phyloP scores from a whole-genome alignment of 495 filamentous ascomycete genomes.

The Podospora fimiseda region DNA sequence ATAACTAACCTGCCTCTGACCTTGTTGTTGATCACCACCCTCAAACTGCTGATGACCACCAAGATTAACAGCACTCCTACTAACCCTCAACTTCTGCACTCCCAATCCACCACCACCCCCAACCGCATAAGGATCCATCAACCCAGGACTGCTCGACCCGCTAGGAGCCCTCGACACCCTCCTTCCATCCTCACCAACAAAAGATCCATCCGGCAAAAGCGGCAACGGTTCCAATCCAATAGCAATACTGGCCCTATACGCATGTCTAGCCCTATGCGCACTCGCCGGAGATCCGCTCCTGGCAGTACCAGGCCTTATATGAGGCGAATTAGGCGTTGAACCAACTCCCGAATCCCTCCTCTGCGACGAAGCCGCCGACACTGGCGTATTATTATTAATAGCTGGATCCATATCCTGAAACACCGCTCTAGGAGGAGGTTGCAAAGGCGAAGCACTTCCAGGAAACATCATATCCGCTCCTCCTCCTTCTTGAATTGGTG shows the following conservation, averaged over 20 bases:
- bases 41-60: neutral
- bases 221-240: constrained; percentile 41
- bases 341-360: neutral
- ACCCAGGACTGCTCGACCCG: constrained; percentile 8
- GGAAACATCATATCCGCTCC: neutral
- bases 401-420: constrained; percentile 28
- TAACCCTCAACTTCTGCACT: constrained; percentile 1
- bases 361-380: neutral
- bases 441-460: neutral
- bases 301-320: constrained; percentile 16
- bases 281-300: constrained; percentile 25
- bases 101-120: neutral
- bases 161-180: neutral
- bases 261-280: constrained; percentile 21
- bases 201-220: neutral
- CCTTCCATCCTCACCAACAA: neutral
- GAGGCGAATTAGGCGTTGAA: constrained; percentile 24
- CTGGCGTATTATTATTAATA: neutral
- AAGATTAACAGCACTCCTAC: constrained; percentile 12
- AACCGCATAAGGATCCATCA: neutral
- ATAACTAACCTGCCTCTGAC: constrained; percentile 10
- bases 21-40: neutral
- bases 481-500: neutral
- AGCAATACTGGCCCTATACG: constrained; percentile 39
- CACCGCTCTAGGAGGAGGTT: constrained; percentile 6